Evolutionary conservation across 2,329 filamentous ascomycete genomes (phyloP), one percentile per base, ranked within the genome.

Genomic region (Atkinsonella texensis): DNA sequence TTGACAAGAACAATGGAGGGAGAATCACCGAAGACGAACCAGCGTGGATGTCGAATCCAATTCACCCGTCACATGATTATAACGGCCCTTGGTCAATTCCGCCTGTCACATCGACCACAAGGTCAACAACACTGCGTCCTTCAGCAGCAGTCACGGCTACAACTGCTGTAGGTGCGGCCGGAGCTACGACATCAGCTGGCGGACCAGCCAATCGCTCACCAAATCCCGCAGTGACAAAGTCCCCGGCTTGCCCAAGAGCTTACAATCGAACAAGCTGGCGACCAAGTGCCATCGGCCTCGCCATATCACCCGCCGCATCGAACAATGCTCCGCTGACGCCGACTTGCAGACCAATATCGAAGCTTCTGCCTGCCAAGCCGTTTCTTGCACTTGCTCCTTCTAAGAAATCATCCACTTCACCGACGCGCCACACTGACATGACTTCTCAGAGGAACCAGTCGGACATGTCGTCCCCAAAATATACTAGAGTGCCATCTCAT

Each of bases 311-410:
- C 50, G 33, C 58, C 50, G 32, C 60, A 53, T 28, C 58, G 54
- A 42, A 54, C 56, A 18, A 61, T 52, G n/a, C 56, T 56, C 40
- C 62, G 53, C 48, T 56, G 7, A 56, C 60, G 6, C 54, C 58
- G 1, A 53, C 57, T n/a, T 44, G 46, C 12, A 66, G 71, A 43
- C 69, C 64, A 13, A 48, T 64, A 5, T 75, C 73, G 2, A 71
- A 62, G 53, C 62, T 75, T 1, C 63, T 76, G n/a, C 73, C 73
- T 10, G 69, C 68, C 9, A 71, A 66, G 55, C 75, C 76, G 13
- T 59, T 67, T 3, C 61, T 79, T 52, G 69, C 70, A 1, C 57
- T 48, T 44, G 46, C 49, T 15, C 20, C 20, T 3, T 31, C 48
- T 13, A 50, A 41, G 38, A 55, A 40, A 28, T 32, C 41, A 17